Conservation (phyloP, 1,139 yeast genomes). For the Taphrina populina region DNA sequence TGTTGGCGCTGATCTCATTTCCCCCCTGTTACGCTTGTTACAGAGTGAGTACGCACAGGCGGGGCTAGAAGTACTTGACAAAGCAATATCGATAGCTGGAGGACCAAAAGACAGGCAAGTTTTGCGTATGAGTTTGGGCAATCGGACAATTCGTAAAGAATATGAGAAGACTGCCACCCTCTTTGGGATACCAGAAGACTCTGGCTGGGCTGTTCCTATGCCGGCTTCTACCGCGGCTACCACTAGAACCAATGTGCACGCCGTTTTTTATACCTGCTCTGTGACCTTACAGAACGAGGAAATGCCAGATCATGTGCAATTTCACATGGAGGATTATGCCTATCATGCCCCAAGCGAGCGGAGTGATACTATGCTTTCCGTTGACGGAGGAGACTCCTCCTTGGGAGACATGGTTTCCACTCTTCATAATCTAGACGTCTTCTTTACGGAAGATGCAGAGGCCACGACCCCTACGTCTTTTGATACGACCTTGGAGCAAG, state of each 20-base stretch:
- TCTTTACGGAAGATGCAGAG: constrained; percentile 70
- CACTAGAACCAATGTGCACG: constrained; percentile 89
- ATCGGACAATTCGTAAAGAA: constrained; percentile 70
- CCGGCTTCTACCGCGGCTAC: constrained; percentile 85
- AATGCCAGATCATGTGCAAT: constrained; percentile 39
- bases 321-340: constrained; percentile 40
- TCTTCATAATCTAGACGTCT: constrained; percentile 87
- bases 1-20: constrained; percentile 90
- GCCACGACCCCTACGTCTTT: constrained; percentile 41
- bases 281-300: constrained; percentile 43
- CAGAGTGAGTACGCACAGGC: constrained; percentile 84
- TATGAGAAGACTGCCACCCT: constrained; percentile 83
- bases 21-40: constrained; percentile 78
- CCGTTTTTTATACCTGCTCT: constrained; percentile 84
- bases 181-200: constrained; percentile 94
- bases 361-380: constrained; percentile 40
- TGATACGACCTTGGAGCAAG: constrained; percentile 51
- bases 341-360: constrained; percentile 36
- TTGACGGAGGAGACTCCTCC: constrained; percentile 51
- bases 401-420: constrained; percentile 95
- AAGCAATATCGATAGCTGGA: constrained; percentile 80
- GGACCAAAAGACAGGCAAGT: constrained; percentile 89
- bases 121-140: constrained; percentile 86
- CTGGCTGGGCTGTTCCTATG: constrained; percentile 97
- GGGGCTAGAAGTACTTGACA: constrained; percentile 86